phyloP scores from a whole-genome alignment of 192 early-diverging fungal genomes.

The Coemansia sp. region DNA sequence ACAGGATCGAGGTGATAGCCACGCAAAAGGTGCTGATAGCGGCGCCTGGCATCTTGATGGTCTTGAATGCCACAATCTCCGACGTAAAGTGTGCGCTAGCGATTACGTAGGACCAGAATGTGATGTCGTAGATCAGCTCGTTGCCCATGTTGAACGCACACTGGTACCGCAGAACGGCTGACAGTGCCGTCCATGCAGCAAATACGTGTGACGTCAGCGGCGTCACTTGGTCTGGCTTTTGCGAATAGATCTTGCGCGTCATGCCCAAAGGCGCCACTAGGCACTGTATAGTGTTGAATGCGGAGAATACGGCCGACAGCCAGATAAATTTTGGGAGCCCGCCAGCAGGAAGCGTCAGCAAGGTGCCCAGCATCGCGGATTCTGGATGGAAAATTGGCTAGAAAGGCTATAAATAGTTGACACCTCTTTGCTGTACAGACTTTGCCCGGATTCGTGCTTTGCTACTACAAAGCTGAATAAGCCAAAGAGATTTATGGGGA shows the following conservation, averaged over 20 bases:
- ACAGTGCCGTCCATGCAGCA: constrained; percentile 86
- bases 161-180: constrained; percentile 78
- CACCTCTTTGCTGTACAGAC: not conserved
- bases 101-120: constrained; percentile 69
- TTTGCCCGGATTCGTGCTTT: not conserved
- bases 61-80: constrained; percentile 65
- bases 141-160: constrained; percentile 81
- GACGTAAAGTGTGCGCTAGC: constrained; percentile 67
- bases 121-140: constrained; percentile 36
- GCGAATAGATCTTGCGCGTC: constrained; percentile 73
- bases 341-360: constrained; percentile 43
- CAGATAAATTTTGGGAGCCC: constrained; percentile 70
- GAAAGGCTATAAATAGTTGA: not conserved
- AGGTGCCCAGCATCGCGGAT: constrained; percentile 24
- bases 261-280: constrained; percentile 69
- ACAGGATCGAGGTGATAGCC: constrained; percentile 56
- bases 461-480: not conserved
- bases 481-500: not conserved
- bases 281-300: constrained; percentile 86
- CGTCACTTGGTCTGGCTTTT: constrained; percentile 63
- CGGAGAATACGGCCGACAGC: constrained; percentile 69
- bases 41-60: constrained; percentile 60
- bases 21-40: constrained; percentile 67
- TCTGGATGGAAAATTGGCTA: not conserved
- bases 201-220: constrained; percentile 77